A percentile compares a stretch with the other conserved stretches of the same genome.
Conservation (phyloP, 2,329 filamentous ascomycete species). For the Neofusicoccum cordaticola region DNA sequence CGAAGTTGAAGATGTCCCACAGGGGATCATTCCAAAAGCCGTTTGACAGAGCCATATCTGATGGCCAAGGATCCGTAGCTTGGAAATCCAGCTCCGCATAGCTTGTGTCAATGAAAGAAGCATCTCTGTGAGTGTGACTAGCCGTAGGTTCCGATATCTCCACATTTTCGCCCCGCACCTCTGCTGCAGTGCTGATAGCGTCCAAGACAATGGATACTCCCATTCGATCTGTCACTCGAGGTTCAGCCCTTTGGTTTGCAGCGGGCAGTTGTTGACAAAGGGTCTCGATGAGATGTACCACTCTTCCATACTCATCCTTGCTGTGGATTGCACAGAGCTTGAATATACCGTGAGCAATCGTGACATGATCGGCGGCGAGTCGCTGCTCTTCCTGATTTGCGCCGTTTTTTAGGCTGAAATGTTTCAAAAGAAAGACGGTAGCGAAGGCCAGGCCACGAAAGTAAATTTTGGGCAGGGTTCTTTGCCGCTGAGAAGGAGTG, state of each 20-base stretch:
- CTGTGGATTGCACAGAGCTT: constrained; percentile 18
- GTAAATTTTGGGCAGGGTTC: constrained; percentile 24
- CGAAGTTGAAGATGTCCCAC: too few relatives aligned
- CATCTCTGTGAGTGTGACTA: too few relatives aligned
- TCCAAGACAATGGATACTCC: constrained; percentile 24
- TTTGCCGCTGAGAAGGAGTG: constrained; percentile 23
- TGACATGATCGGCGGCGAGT: constrained; percentile 26
- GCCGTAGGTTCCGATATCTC: background rate
- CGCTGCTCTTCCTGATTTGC: constrained; percentile 25
- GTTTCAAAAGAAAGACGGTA: constrained; percentile 23
- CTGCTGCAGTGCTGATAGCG: constrained; percentile 22
- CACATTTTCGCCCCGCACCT: constrained; percentile 19
- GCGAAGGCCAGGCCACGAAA: constrained; percentile 23
- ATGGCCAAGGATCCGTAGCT: too few relatives aligned
- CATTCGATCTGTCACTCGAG: constrained; percentile 24
- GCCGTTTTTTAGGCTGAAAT: constrained; percentile 25
- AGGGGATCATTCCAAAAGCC: too few relatives aligned
- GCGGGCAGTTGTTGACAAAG: too few relatives aligned
- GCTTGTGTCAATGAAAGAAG: too few relatives aligned
- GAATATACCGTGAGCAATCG: constrained; percentile 24
- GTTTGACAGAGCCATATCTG: too few relatives aligned
- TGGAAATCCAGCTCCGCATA: too few relatives aligned
- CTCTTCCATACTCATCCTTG: constrained; percentile 21
- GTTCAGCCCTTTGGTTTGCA: constrained; percentile 3
- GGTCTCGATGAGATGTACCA: background rate